Base-by-base conservation (phyloP, 192 early-diverging fungal genomes). In the Podila minutissima region DNA sequence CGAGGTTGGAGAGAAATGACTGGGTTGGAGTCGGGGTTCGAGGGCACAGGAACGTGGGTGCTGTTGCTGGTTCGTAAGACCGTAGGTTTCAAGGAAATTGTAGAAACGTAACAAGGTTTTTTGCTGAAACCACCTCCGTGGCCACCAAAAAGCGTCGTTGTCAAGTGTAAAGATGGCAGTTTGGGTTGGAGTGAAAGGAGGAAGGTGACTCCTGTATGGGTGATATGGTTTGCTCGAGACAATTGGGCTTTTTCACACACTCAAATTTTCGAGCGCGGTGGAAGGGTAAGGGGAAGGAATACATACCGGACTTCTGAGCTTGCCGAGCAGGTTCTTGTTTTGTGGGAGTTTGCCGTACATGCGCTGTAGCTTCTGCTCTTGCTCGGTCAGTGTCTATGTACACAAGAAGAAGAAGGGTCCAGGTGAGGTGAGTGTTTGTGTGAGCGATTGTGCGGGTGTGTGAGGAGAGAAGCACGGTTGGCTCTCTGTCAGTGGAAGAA, bases 341-440 rank as follows among this genome's bases (percentile, higher is more conserved):
- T 88, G 83, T n/a, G 94, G 95, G 19, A 96, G 84, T 64, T 79
- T 79, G 28, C 95, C 95, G 73, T 97, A 97, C 75, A 94, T 88
- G 59, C 91, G 85, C 83, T 92, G 93, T 59, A 94, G 83, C 51
- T 88, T 89, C 64, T 87, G 82, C 65, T 96, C 95, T 83, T 97
- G 93, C 41, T 89, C 87, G 20, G 84, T 88, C 53, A 95, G 72
- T 72, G 88, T 89, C 93, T 96, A 63, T 5, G 24, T n/a, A 22
- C 28, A 20, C 29, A 15, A 32, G 19, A 32, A 41, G 32, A 74
- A 53, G 24, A 74, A 62, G 32, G 53, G 49, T 29, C 9, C 35
- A 24, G 17, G 22, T 49, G 29, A 20, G 12, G n/a, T 17, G 28
- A 48, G 49, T 10, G 22, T 19, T 22, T 24, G 28, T 53, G n/a